phyloP scores from a whole-genome alignment of 495 filamentous ascomycete genomes.

The Aspergillus conjunctus region DNA sequence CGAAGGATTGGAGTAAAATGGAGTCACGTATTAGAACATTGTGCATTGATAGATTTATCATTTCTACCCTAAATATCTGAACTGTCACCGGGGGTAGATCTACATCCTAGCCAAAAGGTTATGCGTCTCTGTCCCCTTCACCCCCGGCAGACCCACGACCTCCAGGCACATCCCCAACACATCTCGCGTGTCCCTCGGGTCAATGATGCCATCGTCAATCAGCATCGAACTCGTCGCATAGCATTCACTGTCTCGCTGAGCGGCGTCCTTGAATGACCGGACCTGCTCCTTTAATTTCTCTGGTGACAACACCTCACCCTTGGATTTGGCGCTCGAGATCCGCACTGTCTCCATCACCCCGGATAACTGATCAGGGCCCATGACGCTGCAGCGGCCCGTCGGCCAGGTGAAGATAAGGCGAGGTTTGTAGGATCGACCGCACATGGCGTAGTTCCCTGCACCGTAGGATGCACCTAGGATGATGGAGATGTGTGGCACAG shows the following conservation, averaged over 20 bases:
- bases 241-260: constrained; percentile 29
- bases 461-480: constrained; percentile 39
- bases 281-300: constrained; percentile 27
- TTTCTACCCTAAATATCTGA: no score
- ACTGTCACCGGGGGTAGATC: no score
- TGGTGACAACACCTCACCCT: constrained; percentile 24
- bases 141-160: constrained; percentile 25
- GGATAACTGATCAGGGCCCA: constrained; percentile 35
- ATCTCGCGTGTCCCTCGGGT: constrained; percentile 38
- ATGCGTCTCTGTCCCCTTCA: constrained; percentile 26
- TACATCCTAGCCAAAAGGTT: constrained; percentile 27
- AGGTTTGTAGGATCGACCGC: constrained; percentile 33
- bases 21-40: no score
- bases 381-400: constrained; percentile 37
- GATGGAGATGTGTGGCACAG: constrained; percentile 37
- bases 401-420: constrained; percentile 40
- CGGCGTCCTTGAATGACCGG: constrained; percentile 21
- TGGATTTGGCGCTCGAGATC: constrained; percentile 25
- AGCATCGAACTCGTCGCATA: constrained; percentile 35
- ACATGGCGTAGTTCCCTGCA: constrained; percentile 42
- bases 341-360: constrained; percentile 39
- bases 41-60: no score
- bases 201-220: constrained; percentile 40
- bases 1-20: no score
- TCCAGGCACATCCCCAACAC: constrained; percentile 39